A percentile compares a stretch with the other conserved stretches of the same genome.
Conservation (phyloP, 768 basidiomycete species). For the Gloeopeniophorella convolvens region DNA sequence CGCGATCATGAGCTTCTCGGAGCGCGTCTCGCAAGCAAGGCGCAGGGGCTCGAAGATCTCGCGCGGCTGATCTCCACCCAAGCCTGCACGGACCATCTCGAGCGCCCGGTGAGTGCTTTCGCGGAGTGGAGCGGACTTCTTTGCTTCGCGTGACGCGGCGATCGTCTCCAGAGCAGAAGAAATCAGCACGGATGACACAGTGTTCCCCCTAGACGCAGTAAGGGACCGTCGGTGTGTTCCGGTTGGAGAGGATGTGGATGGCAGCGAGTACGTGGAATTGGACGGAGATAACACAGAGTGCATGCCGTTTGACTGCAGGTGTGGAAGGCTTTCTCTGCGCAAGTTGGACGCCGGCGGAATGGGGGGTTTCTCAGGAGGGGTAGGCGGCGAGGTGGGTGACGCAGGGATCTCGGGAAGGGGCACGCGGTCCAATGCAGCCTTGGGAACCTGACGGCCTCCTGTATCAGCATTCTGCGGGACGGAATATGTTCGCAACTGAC, state of each 20-base stretch:
- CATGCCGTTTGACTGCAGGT: constrained; percentile 7
- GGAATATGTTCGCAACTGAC: neutral
- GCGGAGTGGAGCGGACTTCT: constrained; percentile 70
- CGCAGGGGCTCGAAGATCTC: constrained; percentile 95
- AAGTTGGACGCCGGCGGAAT: neutral
- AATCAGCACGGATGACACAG: constrained; percentile 74
- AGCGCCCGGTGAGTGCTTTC: constrained; percentile 78
- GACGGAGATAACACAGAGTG: constrained; percentile 8
- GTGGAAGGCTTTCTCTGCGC: constrained; percentile 14
- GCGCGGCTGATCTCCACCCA: constrained; percentile 69
- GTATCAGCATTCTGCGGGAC: neutral
- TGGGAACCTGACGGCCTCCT: neutral
- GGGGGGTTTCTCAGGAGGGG: constrained; percentile 10
- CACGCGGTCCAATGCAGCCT: neutral
- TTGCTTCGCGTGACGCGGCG: constrained; percentile 82
- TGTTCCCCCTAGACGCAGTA: constrained; percentile 49
- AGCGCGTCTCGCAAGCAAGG: constrained; percentile 91
- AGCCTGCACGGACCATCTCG: constrained; percentile 70
- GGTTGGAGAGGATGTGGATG: constrained; percentile 17
- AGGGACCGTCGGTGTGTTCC: constrained; percentile 31
- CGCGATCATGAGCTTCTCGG: constrained; percentile 91
- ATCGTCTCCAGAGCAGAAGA: constrained; percentile 83
- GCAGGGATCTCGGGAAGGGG: constrained; percentile 10
- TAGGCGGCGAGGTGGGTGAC: constrained; percentile 9
- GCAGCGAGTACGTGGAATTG: constrained; percentile 18